Percentiles rank a stretch among this genome's conserved stretches.
Conservation (phyloP, 352 stramenopile species). For the Peronospora tabacina region DNA sequence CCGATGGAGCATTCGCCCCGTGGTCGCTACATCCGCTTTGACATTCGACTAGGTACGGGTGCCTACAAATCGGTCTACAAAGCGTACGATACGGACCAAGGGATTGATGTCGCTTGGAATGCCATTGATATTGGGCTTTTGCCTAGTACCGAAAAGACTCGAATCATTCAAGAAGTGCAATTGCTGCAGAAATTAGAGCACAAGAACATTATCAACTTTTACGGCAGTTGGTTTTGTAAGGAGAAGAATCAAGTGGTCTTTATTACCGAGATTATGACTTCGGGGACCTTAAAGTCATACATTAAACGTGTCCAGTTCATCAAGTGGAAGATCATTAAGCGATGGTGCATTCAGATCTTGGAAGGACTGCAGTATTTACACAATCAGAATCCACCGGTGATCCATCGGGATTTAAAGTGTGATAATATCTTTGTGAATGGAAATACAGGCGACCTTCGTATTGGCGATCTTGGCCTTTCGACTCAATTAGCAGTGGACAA, state of each 20-base stretch:
- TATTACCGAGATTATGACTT: slow-evolving; percentile 98
- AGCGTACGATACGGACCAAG: slow-evolving; percentile 97
- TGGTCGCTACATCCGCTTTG: slow-evolving; percentile 82
- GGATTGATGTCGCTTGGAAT: slow-evolving; percentile 99
- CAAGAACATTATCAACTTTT: slow-evolving; percentile 99
- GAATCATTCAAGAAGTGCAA: slow-evolving; percentile 97
- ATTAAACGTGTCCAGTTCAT: slow-evolving; percentile 97
- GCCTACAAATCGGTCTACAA: slow-evolving; percentile 91
- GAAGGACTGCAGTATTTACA: slow-evolving; percentile 92
- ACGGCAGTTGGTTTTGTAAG: slow-evolving; percentile 96
- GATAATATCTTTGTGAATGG: slow-evolving; percentile 99
- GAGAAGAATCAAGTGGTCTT: slow-evolving; percentile 98
- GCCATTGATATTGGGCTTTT: slow-evolving; percentile 95
- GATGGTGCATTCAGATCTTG: slow-evolving; percentile 96
- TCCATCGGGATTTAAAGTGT: slow-evolving; percentile 91
- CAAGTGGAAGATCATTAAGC: slow-evolving; percentile 97
- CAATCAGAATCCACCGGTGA: slow-evolving; percentile 84
- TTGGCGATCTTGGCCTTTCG: slow-evolving; percentile 94
- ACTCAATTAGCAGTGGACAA: slow-evolving; percentile 77
- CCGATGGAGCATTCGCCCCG: slow-evolving; percentile 71
- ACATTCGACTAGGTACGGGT: slow-evolving; percentile 72
- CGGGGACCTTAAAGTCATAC: slow-evolving; percentile 92
- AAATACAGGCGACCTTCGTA: slow-evolving; percentile 94
- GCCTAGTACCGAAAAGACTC: slow-evolving; percentile 90
- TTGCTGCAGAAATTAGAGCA: slow-evolving; percentile 96